phyloP scores from a whole-genome alignment of 169 alveolate genomes.

The Babesia caballi region DNA sequence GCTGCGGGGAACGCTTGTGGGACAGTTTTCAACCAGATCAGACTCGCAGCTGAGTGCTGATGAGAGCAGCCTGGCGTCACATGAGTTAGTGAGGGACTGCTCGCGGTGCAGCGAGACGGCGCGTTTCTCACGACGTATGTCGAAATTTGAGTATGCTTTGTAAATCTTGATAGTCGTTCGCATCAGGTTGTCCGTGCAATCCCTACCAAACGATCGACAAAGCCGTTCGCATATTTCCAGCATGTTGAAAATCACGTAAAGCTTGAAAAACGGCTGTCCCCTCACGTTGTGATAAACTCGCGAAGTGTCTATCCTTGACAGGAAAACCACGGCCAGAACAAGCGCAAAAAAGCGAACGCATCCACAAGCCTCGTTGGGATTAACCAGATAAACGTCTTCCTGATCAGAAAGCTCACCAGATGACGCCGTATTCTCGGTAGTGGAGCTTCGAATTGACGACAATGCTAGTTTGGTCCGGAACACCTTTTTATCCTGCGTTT shows the following conservation, averaged over 20 bases:
- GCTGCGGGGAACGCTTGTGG: too few species aligned
- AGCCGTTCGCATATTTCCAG: constrained; percentile 85
- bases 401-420: not conserved
- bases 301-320: constrained; percentile 81
- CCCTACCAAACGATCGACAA: constrained; percentile 85
- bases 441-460: too few species aligned
- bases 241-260: constrained; percentile 87
- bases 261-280: constrained; percentile 86
- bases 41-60: too few species aligned
- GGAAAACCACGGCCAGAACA: constrained; percentile 70
- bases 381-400: not conserved
- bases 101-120: not conserved
- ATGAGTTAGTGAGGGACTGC: not conserved
- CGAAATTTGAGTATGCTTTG: constrained; percentile 18
- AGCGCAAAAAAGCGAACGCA: constrained; percentile 74
- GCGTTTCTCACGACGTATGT: constrained; percentile 14
- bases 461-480: too few species aligned
- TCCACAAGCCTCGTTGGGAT: constrained; percentile 71
- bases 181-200: constrained; percentile 77
- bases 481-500: too few species aligned
- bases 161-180: constrained; percentile 55
- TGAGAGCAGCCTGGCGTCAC: too few species aligned
- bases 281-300: constrained; percentile 84
- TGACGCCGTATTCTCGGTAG: too few species aligned
- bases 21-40: too few species aligned